phyloP scores from a whole-genome alignment of 1,284 basidiomycete species.

The Ustilago bromivora region DNA sequence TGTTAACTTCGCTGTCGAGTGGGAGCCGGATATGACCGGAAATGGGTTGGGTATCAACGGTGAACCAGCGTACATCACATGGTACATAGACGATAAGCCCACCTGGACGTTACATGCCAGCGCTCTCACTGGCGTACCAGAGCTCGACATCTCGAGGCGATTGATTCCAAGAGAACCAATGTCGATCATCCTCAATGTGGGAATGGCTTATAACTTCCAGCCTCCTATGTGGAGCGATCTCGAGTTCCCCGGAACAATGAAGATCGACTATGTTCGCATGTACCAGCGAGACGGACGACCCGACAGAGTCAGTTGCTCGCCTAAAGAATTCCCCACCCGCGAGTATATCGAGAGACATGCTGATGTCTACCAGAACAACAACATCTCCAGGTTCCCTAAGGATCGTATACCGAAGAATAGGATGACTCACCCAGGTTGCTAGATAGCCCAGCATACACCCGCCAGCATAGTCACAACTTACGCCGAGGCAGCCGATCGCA shows the following conservation, averaged over 20 bases:
- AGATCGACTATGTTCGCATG: constrained; percentile 55
- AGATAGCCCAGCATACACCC: background rate
- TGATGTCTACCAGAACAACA: constrained; percentile 63
- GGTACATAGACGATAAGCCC: constrained; percentile 60
- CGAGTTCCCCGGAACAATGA: constrained; percentile 39
- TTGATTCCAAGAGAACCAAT: constrained; percentile 61
- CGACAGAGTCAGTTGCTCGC: constrained; percentile 47
- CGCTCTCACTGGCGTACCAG: constrained; percentile 29
- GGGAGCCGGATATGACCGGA: constrained; percentile 58
- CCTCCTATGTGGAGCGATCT: constrained; percentile 36
- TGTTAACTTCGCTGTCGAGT: constrained; percentile 65
- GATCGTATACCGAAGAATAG: constrained; percentile 51
- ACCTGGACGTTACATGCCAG: constrained; percentile 55
- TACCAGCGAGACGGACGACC: constrained; percentile 52
- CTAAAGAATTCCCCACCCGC: constrained; percentile 54
- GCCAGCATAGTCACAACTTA: background rate
- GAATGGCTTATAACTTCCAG: constrained; percentile 62
- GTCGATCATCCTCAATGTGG: constrained; percentile 56
- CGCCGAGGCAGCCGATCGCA: background rate
- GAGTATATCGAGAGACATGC: constrained; percentile 56
- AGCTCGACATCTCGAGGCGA: constrained; percentile 48
- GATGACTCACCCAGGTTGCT: constrained; percentile 22
- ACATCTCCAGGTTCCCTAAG: constrained; percentile 58
- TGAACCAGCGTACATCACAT: constrained; percentile 67
- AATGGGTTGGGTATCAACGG: constrained; percentile 46